These are phyloP conservation scores for Penicillium sp. DNA, from an alignment of 2,329 filamentous ascomycete genomes.

Conservation along the genomic window DNA sequence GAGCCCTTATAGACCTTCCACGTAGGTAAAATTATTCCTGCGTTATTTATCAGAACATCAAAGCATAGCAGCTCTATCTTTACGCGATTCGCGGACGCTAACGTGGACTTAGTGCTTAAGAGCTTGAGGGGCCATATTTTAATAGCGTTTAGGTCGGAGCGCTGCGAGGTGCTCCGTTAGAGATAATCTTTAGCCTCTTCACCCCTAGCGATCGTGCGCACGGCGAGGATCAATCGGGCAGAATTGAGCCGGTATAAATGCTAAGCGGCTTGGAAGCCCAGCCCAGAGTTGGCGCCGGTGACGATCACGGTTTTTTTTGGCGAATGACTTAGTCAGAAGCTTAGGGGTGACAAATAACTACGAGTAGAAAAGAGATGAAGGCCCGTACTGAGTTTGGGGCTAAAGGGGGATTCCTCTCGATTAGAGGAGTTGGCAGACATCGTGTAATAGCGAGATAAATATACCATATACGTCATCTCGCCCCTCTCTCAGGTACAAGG, in stretches of 20 bases:
- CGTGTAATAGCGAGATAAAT: no score
- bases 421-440: neutral
- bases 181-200: neutral
- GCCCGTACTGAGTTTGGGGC: neutral
- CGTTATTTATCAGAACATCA: neutral
- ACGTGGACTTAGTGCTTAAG: neutral
- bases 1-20: neutral
- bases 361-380: neutral
- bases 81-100: neutral
- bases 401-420: neutral
- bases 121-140: neutral
- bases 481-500: no score
- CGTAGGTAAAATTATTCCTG: neutral
- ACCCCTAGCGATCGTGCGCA: neutral
- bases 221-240: neutral
- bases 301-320: neutral
- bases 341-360: neutral
- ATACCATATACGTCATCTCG: no score
- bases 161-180: neutral
- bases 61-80: neutral
- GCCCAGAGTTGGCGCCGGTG: neutral
- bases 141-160: neutral
- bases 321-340: neutral
- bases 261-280: neutral
- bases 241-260: neutral